Evolutionary conservation across 208 protist species (phyloP).

Genomic region (Lotmaria passim): DNA sequence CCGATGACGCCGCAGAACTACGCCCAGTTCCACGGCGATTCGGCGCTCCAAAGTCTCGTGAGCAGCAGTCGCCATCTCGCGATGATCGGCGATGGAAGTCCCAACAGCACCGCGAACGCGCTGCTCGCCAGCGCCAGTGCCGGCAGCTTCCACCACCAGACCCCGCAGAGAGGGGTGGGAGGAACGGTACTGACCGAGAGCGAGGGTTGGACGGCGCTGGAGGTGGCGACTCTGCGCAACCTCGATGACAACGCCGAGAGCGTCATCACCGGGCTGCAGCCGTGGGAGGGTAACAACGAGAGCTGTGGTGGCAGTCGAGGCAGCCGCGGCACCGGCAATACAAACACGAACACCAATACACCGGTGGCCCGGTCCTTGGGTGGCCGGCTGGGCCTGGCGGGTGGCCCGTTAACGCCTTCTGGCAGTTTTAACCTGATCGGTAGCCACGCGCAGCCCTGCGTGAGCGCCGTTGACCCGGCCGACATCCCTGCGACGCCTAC

Average conservation of each 20-base stretch:
- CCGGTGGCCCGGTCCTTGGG: background rate
- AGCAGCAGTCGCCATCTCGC: conserved; percentile 13
- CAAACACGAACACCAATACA: background rate
- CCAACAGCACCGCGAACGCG: background rate
- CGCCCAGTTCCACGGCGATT: conserved; percentile 30
- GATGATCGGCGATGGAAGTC: background rate
- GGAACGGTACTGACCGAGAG: background rate
- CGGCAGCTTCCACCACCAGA: background rate
- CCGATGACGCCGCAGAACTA: conserved; percentile 68
- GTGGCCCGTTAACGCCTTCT: conserved; percentile 11
- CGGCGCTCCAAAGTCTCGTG: conserved; percentile 15
- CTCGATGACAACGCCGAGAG: conserved; percentile 5
- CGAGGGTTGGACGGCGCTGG: background rate
- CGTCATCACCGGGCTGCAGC: background rate
- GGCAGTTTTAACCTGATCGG: conserved; percentile 18
- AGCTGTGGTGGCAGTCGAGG: conserved; percentile 17
- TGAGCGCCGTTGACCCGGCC: conserved; percentile 13
- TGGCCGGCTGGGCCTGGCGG: background rate
- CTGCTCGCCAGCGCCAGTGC: background rate
- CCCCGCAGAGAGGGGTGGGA: background rate
- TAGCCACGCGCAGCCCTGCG: conserved; percentile 16
- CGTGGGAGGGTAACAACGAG: background rate
- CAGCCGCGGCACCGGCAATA: conserved; percentile 2
- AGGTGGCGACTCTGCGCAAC: background rate
- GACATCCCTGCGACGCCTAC: conserved; percentile 27